These are phyloP conservation scores for Vigna unguiculata DNA, from an alignment of 306 rosid genomes.

Conservation along the genomic window DNA sequence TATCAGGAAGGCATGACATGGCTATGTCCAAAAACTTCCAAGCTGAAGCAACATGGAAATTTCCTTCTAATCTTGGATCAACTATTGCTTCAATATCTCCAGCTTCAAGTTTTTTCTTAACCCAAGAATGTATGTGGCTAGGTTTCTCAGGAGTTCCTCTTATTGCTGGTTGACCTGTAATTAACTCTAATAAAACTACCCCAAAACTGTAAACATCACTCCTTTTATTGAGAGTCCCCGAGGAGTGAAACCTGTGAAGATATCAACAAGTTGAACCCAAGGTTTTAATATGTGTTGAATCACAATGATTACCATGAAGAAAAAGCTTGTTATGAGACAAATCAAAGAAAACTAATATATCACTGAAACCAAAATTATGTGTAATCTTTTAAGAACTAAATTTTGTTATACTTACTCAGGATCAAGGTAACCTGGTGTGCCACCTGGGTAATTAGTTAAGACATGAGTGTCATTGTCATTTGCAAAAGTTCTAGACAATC, in stretches of 20 bases:
- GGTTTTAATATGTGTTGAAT: background rate
- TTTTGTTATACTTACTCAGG: slow-evolving; percentile 51
- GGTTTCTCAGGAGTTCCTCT: background rate
- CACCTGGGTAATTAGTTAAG: slow-evolving; percentile 34
- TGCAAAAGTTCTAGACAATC: slow-evolving; percentile 8
- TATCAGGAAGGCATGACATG: background rate
- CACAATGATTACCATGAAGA: background rate
- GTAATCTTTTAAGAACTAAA: background rate
- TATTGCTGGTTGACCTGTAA: slow-evolving; percentile 9
- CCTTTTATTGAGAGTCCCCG: slow-evolving; percentile 1
- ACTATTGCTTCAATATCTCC: background rate
- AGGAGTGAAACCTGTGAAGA: background rate
- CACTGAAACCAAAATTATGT: too few relatives aligned
- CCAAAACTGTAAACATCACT: slow-evolving; percentile 1
- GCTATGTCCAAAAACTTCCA: slow-evolving; percentile 9
- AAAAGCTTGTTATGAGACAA: too few relatives aligned
- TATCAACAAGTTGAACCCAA: background rate
- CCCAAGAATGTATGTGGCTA: slow-evolving; percentile 2
- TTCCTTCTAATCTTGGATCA: slow-evolving; percentile 3
- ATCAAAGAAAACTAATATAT: too few relatives aligned
- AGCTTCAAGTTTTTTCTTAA: background rate
- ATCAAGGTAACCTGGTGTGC: slow-evolving; percentile 54
- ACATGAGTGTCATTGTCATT: slow-evolving; percentile 32
- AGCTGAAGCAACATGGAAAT: background rate
- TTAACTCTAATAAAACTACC: background rate